A percentile compares a stretch with the other conserved stretches of the same genome.
Evolutionary conservation across 2,329 filamentous ascomycete species (phyloP).

Genomic region (Aureobasidium sp.): DNA sequence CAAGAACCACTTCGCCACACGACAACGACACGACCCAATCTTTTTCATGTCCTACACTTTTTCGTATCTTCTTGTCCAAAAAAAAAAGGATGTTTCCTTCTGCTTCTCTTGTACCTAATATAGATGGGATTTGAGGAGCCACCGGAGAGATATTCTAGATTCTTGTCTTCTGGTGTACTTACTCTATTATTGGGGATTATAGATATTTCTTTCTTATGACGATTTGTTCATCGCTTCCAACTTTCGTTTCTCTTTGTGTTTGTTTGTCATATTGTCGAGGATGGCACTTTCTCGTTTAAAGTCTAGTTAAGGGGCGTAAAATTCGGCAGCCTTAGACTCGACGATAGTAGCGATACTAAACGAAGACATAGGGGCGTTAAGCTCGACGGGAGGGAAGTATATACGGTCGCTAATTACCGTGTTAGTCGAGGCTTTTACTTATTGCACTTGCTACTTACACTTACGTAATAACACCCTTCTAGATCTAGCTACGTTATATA

Average conservation of each 20-base stretch:
- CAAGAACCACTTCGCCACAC: not conserved
- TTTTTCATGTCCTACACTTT: not conserved
- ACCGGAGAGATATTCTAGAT: not conserved
- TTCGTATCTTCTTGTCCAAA: not conserved
- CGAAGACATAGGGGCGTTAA: slow-evolving; percentile 32
- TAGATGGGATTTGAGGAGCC: not conserved
- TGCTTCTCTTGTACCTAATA: not conserved
- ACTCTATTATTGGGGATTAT: not conserved
- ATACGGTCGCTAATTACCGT: slow-evolving; percentile 29
- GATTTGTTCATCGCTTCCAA: not conserved
- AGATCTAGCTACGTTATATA: slow-evolving; percentile 44
- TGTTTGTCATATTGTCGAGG: too few relatives aligned
- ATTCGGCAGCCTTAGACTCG: slow-evolving; percentile 25
- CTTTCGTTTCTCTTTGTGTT: not conserved
- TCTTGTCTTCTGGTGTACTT: not conserved
- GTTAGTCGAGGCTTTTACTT: not conserved
- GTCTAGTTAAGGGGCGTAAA: too few relatives aligned
- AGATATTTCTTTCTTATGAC: not conserved
- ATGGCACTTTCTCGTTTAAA: too few relatives aligned
- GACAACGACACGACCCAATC: not conserved
- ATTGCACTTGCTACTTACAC: slow-evolving; percentile 8
- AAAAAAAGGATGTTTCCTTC: not conserved
- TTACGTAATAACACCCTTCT: slow-evolving; percentile 20
- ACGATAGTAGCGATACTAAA: slow-evolving; percentile 31
- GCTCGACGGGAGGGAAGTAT: slow-evolving; percentile 37